phyloP scores from a whole-genome alignment of 176 grass and related monocot genomes.

The Oryza punctata region DNA sequence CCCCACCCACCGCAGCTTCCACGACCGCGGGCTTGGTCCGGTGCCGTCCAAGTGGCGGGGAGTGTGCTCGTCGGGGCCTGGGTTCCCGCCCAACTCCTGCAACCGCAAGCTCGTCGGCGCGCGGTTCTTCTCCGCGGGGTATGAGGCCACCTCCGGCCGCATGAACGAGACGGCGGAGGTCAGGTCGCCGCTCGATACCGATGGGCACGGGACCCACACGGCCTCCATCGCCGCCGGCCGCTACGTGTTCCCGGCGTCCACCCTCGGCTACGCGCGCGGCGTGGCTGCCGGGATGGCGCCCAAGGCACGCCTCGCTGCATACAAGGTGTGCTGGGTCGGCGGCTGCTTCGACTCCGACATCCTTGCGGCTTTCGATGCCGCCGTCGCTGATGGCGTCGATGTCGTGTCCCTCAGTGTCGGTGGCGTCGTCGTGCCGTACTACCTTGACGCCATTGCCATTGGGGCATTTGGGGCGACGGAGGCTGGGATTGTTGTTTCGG shows the following conservation, averaged over 20 bases:
- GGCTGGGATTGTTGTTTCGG: slow-evolving; percentile 85
- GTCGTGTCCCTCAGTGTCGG: slow-evolving; percentile 88
- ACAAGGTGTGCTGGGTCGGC: slow-evolving; percentile 88
- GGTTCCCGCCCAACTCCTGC: slow-evolving; percentile 66
- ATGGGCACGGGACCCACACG: slow-evolving; percentile 87
- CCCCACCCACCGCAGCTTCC: slow-evolving; percentile 69
- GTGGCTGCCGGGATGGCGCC: slow-evolving; percentile 96
- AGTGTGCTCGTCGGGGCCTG: slow-evolving; percentile 56
- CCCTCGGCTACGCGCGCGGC: slow-evolving; percentile 85
- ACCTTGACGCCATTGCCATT: slow-evolving; percentile 87
- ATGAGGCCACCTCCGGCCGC: slow-evolving; percentile 81
- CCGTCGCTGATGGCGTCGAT: slow-evolving; percentile 76
- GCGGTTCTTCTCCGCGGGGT: slow-evolving; percentile 71
- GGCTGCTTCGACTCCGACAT: slow-evolving; percentile 98
- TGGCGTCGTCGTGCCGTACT: slow-evolving; percentile 85
- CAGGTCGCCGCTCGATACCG: slow-evolving; percentile 75
- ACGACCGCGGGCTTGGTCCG: slow-evolving; percentile 61
- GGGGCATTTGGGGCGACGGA: slow-evolving; percentile 86
- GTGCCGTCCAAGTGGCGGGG: slow-evolving; percentile 67
- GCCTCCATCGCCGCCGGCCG: slow-evolving; percentile 87
- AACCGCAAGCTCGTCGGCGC: slow-evolving; percentile 89
- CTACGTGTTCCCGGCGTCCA: slow-evolving; percentile 93
- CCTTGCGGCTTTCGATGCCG: slow-evolving; percentile 90
- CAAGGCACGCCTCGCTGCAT: slow-evolving; percentile 82
- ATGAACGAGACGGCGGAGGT: slow-evolving; percentile 91